Conservation (phyloP, 1,284 basidiomycete genomes). For the Microbotryum intermedium region DNA sequence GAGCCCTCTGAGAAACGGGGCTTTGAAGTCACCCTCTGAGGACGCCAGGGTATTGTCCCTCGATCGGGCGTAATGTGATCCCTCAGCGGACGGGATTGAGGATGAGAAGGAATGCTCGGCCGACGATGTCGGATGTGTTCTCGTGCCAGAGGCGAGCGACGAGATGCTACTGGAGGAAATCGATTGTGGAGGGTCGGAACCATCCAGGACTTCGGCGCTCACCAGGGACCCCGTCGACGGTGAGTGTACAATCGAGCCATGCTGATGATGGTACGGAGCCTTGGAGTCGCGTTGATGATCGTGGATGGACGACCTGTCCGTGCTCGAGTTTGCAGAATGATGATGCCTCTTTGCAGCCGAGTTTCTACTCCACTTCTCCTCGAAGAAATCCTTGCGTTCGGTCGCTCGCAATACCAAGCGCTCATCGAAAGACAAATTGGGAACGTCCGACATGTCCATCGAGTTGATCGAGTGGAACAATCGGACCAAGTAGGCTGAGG, state of each 20-base stretch:
- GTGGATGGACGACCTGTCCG: no score
- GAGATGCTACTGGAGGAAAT: conserved; percentile 9
- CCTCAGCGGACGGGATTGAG: no score
- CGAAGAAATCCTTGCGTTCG: conserved; percentile 84
- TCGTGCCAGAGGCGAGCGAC: conserved; percentile 2
- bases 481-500: conserved; percentile 73
- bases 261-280: background rate
- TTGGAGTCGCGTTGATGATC: background rate
- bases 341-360: no score
- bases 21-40: no score
- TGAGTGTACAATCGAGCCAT: background rate
- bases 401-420: conserved; percentile 80
- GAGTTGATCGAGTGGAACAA: conserved; percentile 89
- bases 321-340: no score
- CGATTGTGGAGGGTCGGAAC: background rate
- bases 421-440: conserved; percentile 66
- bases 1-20: no score
- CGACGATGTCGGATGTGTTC: no score
- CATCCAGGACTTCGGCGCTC: conserved; percentile 5
- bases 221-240: background rate
- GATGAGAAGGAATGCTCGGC: no score
- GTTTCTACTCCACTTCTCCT: conserved; percentile 49
- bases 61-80: no score
- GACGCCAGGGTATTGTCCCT: no score
- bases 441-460: conserved; percentile 75